Evolutionary conservation across 1,284 basidiomycete genomes (phyloP).

Genomic region (Microbotryum violaceum): DNA sequence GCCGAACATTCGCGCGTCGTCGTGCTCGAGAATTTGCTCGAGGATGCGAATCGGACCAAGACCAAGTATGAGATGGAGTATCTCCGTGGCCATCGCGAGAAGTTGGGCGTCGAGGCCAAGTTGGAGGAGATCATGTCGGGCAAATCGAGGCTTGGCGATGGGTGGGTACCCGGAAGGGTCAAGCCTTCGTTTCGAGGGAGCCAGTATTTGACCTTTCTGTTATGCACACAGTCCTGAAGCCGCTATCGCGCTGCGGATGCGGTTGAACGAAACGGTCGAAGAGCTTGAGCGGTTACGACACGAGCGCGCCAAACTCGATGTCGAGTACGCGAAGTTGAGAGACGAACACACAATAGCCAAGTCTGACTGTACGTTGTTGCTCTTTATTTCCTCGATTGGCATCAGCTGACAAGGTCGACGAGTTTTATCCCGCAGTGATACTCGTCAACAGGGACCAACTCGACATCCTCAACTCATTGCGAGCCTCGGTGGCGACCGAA

Average conservation of each 20-base stretch:
- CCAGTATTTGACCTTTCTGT: constrained; percentile 5
- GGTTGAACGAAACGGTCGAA: constrained; percentile 77
- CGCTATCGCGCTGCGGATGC: constrained; percentile 73
- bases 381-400: neutral
- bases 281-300: constrained; percentile 66
- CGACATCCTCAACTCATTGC: constrained; percentile 60
- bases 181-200: too few species aligned
- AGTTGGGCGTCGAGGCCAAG: constrained; percentile 68
- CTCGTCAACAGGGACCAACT: constrained; percentile 61
- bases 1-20: constrained; percentile 64
- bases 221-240: constrained; percentile 59
- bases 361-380: constrained; percentile 62
- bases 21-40: constrained; percentile 80
- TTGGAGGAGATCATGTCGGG: constrained; percentile 83
- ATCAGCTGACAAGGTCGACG: neutral
- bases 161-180: constrained; percentile 47
- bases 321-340: constrained; percentile 57
- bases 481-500: constrained; percentile 82
- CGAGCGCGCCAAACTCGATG: constrained; percentile 61
- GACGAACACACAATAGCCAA: constrained; percentile 74
- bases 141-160: constrained; percentile 64
- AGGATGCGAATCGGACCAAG: constrained; percentile 85
- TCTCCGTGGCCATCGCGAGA: constrained; percentile 71
- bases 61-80: constrained; percentile 82
- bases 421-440: constrained; percentile 50